Conservation (phyloP, 306 rosid species). For the Ochetophila trinervis region DNA sequence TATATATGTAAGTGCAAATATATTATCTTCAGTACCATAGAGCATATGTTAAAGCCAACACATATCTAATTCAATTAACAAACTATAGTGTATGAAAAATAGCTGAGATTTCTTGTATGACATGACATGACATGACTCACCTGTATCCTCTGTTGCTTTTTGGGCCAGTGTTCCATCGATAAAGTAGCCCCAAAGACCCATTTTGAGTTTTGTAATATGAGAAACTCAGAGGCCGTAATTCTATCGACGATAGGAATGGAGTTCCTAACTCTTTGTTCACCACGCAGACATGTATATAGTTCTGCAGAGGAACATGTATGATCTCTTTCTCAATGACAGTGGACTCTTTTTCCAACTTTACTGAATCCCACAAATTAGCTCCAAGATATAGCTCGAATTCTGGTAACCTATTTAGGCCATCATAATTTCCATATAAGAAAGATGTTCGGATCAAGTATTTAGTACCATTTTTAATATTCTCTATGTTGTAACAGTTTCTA, state of each 20-base stretch:
- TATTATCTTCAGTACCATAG: too few relatives aligned
- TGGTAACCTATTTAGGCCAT: conserved; percentile 15
- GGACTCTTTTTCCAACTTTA: conserved; percentile 13
- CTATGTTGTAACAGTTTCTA: conserved; percentile 37
- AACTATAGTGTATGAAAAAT: too few relatives aligned
- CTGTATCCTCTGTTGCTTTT: background rate
- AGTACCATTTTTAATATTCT: conserved; percentile 5
- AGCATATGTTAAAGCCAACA: too few relatives aligned
- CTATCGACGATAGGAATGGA: conserved; percentile 16
- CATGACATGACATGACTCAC: background rate
- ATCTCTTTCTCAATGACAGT: conserved; percentile 29
- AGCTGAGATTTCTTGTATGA: background rate
- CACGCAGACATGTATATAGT: conserved; percentile 15
- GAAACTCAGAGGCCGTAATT: conserved; percentile 4
- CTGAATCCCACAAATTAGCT: conserved; percentile 31
- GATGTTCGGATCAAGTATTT: conserved; percentile 37
- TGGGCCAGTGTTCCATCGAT: background rate
- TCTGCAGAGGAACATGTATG: conserved; percentile 16
- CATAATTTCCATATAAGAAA: conserved; percentile 43
- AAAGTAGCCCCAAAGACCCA: conserved; percentile 1
- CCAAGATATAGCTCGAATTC: conserved; percentile 31
- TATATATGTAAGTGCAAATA: too few relatives aligned
- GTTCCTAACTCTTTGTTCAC: background rate
- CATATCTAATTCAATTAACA: too few relatives aligned
- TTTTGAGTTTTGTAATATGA: background rate